A percentile compares a stretch with the other conserved stretches of the same genome.
Evolutionary conservation across 2,329 filamentous ascomycete species (phyloP).

Genomic region (Colletotrichum sp.): DNA sequence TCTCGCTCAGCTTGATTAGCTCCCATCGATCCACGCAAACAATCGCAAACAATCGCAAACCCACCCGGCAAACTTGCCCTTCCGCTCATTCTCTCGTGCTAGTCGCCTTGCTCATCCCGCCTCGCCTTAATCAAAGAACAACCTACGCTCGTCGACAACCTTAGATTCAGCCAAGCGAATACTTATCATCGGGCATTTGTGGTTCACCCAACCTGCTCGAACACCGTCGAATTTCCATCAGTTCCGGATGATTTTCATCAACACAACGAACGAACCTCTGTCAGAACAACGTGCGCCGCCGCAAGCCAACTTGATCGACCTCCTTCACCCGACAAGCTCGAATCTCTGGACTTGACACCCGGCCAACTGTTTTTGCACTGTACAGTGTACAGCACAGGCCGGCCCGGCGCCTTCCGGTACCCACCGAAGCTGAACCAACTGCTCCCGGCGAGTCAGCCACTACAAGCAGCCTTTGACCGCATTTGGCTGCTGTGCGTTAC

Average conservation of each 20-base stretch:
- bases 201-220: not conserved
- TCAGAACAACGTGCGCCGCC: not conserved
- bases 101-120: not conserved
- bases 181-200: not conserved
- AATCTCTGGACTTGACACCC: not conserved
- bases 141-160: not conserved
- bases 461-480: not conserved
- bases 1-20: not conserved
- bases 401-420: not conserved
- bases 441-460: not conserved
- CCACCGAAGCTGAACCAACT: not conserved
- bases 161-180: not conserved
- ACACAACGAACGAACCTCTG: not conserved
- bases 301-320: not conserved
- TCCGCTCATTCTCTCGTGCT: not conserved
- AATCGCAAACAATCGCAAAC: not conserved
- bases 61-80: not conserved
- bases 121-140: not conserved
- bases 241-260: not conserved
- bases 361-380: not conserved
- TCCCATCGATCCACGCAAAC: not conserved
- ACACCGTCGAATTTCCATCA: not conserved
- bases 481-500: not conserved
- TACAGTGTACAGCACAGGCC: conserved; percentile 2
- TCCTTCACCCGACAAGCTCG: not conserved